Conservation (phyloP, 805 yeast species). For the Tetrapisispora namnaoensis region DNA sequence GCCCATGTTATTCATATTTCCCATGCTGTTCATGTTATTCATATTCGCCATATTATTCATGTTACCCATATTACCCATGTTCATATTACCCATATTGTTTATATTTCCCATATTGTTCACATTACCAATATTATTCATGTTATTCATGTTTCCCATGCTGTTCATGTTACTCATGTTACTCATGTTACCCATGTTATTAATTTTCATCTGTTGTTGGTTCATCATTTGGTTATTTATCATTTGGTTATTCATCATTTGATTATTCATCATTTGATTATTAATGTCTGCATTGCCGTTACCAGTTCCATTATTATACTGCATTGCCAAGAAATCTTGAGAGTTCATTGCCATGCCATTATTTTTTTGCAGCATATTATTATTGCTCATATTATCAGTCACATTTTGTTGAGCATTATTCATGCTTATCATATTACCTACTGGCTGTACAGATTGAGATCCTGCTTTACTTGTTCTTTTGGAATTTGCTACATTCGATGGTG, state of each 20-base stretch:
- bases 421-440: neutral
- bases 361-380: neutral
- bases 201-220: neutral
- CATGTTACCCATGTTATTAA: slow-evolving; percentile 1
- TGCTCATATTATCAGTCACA: neutral
- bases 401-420: neutral
- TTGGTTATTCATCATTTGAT: slow-evolving; percentile 2
- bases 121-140: neutral
- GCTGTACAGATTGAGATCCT: neutral
- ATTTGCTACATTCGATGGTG: slow-evolving; percentile 5
- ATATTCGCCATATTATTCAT: neutral
- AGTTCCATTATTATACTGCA: neutral
- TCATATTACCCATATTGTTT: neutral
- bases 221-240: slow-evolving; percentile 2
- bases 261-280: slow-evolving; percentile 5
- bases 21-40: slow-evolving; percentile 1
- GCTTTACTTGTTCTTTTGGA: neutral
- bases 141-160: neutral
- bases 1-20: neutral
- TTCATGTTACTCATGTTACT: neutral
- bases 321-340: neutral
- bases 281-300: slow-evolving; percentile 3
- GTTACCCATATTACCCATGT: neutral
- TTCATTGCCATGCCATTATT: slow-evolving; percentile 1
- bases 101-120: neutral